Conservation (phyloP, 768 basidiomycete species). For the Suillus brevipes region DNA sequence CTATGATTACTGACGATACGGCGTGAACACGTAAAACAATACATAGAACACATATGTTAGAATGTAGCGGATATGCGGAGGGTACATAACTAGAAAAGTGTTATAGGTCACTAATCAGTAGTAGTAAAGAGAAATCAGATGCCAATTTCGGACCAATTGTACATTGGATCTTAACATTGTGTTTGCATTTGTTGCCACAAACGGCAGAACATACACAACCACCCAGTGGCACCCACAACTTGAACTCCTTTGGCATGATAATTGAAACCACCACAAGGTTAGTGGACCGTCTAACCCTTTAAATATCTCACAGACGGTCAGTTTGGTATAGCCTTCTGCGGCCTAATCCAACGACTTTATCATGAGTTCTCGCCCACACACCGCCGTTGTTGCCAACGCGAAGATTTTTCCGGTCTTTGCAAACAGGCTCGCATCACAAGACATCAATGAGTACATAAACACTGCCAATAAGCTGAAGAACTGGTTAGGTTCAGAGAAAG, state of each 20-base stretch:
- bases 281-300: background rate
- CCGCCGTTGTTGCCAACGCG: constrained; percentile 32
- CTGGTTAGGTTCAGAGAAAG: constrained; percentile 49
- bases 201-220: background rate
- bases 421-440: constrained; percentile 31
- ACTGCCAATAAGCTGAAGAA: constrained; percentile 38
- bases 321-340: background rate
- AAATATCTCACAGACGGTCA: too few relatives aligned
- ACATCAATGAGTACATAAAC: constrained; percentile 22
- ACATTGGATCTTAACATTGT: too few relatives aligned
- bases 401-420: constrained; percentile 39
- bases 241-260: background rate
- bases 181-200: background rate
- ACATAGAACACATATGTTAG: background rate
- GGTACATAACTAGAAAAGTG: background rate
- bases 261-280: background rate
- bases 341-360: background rate
- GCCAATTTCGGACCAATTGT: background rate
- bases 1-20: constrained; percentile 24
- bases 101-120: background rate
- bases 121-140: background rate
- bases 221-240: constrained; percentile 1
- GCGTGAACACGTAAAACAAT: background rate
- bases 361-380: constrained; percentile 13
- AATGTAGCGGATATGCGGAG: background rate